Evolutionary conservation across 257 asterid genomes (phyloP), one percentile per base, ranked within the genome.

Genomic region (Ilex aquifolium): DNA sequence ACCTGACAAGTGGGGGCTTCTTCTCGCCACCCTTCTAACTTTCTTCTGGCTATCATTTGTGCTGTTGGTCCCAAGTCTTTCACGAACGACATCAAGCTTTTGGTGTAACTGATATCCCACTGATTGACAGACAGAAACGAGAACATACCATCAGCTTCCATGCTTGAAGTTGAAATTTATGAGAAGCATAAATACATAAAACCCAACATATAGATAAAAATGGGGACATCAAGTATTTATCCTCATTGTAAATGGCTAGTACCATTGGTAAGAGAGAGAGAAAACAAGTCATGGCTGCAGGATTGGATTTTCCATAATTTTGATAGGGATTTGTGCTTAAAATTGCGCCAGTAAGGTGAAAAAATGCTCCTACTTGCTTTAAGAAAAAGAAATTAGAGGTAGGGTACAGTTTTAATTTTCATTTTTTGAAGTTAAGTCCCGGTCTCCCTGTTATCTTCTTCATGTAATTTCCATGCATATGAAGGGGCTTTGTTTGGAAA

Each of bases 41-140:
- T 92, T 62, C 65, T 32, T 32, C 63, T 65, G 27, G 95, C 97
- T 59, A 88, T 79, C 77, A 48, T 65, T 51, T 79, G 75, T 17
- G 89, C 97, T 13, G 70, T 76, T 53, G 93, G 85, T 39, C 97
- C 98, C 72, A 92, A 79, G 16, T 71, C 93, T 76, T 82, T 77
- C 4, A 62, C 80, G 21, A 67, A 92, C 40, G 63, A 65, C 83
- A 75, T 68, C 70, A 88, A 69, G 80, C 98, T 88, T 10, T 83
- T 82, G 56, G 65, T 70, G 79, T 88, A 88, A 59, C 73, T 73
- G 16, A 66, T 42, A 3, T 72, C 83, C 62, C 73, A 83, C 31
- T 62, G 65, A 66, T 78, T 77, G 75, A 64, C 70, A 89, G 69
- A 53, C 53, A 53, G n/a, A 12, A 42, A 30, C 32, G 31, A 7